Percentiles rank a stretch among this genome's conserved stretches.
Conservation (phyloP, 2,329 filamentous ascomycete species). For the Phaeomoniella chlamydospora region DNA sequence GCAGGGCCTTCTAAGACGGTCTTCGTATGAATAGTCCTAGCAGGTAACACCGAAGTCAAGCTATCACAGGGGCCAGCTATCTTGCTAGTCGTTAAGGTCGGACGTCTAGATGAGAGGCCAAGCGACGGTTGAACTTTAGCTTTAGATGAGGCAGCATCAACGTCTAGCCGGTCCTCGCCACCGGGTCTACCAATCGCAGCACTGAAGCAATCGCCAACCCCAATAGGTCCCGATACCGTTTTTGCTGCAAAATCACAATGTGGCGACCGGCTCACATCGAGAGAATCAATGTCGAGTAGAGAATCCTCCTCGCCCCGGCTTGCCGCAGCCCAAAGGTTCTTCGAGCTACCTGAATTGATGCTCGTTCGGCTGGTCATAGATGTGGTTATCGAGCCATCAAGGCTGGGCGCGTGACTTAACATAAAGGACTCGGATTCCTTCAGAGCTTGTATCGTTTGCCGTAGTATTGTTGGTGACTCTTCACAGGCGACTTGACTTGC, state of each 20-base stretch:
- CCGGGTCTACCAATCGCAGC: neutral
- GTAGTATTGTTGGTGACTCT: conserved; percentile 52
- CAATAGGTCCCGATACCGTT: neutral
- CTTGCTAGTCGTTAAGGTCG: conserved; percentile 4
- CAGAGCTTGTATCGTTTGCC: conserved; percentile 48
- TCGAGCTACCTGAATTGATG: conserved; percentile 10
- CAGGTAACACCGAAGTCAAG: conserved; percentile 8
- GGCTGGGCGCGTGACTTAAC: conserved; percentile 1
- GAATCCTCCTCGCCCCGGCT: conserved; percentile 47
- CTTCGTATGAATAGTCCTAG: neutral
- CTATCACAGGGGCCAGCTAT: conserved; percentile 8
- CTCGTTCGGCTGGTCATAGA: neutral
- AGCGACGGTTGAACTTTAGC: neutral
- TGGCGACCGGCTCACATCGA: neutral
- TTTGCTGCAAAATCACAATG: neutral
- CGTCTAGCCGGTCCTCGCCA: neutral
- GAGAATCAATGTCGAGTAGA: neutral
- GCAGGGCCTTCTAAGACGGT: conserved; percentile 2
- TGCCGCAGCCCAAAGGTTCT: conserved; percentile 55
- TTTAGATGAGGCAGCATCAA: neutral
- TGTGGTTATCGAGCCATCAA: neutral
- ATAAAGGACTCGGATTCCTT: conserved; percentile 36
- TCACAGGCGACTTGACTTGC: conserved; percentile 68
- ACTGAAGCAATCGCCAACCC: neutral
- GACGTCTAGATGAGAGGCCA: conserved; percentile 2